Base-by-base conservation (phyloP, 345 rosid genomes). In the Odontarrhena argentea region DNA sequence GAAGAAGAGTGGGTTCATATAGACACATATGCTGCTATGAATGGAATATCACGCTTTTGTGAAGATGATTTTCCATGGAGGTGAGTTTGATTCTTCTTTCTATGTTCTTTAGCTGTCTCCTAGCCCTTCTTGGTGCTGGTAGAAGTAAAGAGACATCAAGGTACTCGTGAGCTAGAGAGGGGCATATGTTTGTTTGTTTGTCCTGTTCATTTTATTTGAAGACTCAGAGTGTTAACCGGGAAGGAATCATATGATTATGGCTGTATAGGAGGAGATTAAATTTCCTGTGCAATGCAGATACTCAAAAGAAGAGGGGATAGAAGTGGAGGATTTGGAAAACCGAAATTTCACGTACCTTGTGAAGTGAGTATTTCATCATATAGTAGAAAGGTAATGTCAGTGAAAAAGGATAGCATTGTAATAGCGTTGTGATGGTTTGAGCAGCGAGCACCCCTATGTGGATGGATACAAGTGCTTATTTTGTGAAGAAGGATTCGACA, bases 21-120 rank as follows among this genome's bases (percentile, higher is more conserved):
- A 35, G 99, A 94, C 77, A 52, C 96, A 8, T 94, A 77, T 80
- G 81, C 96, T 42, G 99, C 97, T 74, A 94, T 91, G 88, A 88
- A 86, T 81, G 99, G 99, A 36, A 94, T 94, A 74, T 94, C 97
- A 49, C 91, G 87, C 46, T 94, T 94, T 74, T 88, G 89, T 68
- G 96, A 94, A 81, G 74, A 81, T 81, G 82, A 63, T 71, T 80
- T 58, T 41, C 91, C 89, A 24, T 94, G 96, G 96, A 88, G 99
- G 99, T 91, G 79, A 24, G 15, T 53, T 80, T 24, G 37, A 51
- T 74, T 65, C 52, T 67, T 48, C 43, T 45, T 37, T 46, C 42
- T 38, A 53, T 36, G 47, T 34, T 24, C 5, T 43, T 58, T 49
- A 22, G 64, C 41, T 47, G 49, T 41, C 22, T 18, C 55, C 18